Conservation (phyloP, 73 alveolate genomes). For the Urostyla sp. region DNA sequence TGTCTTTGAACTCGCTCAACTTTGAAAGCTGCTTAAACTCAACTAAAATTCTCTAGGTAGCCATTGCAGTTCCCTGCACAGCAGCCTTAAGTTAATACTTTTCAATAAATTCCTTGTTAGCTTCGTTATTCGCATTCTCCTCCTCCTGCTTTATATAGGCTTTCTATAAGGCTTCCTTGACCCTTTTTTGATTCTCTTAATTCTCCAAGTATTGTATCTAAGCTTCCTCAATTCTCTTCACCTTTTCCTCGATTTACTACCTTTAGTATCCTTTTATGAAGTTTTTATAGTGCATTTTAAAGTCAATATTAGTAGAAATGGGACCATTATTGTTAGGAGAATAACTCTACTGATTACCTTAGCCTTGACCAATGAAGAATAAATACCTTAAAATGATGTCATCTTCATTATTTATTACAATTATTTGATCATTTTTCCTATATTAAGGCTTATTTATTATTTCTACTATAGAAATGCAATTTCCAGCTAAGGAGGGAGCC, state of each 20-base stretch:
- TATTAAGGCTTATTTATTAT: constrained; percentile 41
- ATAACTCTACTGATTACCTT: neutral
- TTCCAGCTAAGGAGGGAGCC: neutral
- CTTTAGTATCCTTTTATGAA: neutral
- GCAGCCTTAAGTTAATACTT: neutral
- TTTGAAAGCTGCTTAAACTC: constrained; percentile 32
- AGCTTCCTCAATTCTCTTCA: constrained; percentile 28
- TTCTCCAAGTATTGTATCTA: constrained; percentile 3
- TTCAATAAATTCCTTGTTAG: constrained; percentile 45
- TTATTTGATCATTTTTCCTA: constrained; percentile 21
- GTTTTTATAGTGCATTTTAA: constrained; percentile 40
- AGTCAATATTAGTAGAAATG: constrained; percentile 19
- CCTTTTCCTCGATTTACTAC: neutral
- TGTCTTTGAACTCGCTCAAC: constrained; percentile 50
- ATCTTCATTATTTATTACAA: constrained; percentile 65
- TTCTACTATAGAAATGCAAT: constrained; percentile 40
- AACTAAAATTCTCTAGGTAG: constrained; percentile 21
- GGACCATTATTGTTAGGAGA: too few relatives aligned
- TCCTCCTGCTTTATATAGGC: constrained; percentile 43
- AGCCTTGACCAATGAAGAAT: neutral
- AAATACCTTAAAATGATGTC: constrained; percentile 46
- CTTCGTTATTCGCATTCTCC: constrained; percentile 46
- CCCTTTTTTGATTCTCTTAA: neutral
- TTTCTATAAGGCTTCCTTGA: constrained; percentile 41
- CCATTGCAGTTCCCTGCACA: constrained; percentile 33